Evolutionary conservation across 495 filamentous ascomycete genomes (phyloP).

Genomic region (Evansstolkia leycettana): DNA sequence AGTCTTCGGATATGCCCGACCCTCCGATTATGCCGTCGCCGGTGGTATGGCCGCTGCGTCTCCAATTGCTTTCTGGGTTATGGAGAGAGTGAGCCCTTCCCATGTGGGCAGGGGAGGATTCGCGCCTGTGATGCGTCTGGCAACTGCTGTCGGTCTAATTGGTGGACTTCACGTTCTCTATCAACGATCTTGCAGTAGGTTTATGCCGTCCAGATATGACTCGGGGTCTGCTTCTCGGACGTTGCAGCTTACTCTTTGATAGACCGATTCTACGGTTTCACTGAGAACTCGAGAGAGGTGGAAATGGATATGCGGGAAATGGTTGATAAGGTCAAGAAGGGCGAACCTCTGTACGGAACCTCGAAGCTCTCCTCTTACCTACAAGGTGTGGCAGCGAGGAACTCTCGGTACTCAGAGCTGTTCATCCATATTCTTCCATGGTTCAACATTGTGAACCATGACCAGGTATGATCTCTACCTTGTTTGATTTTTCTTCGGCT

Average conservation of each 20-base stretch:
- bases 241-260: slow-evolving; percentile 8
- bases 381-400: slow-evolving; percentile 85
- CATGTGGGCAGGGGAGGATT: slow-evolving; percentile 70
- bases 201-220: background rate
- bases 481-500: background rate
- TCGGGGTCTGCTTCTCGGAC: background rate
- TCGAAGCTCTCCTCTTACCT: slow-evolving; percentile 69
- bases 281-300: slow-evolving; percentile 79
- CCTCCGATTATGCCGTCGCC: slow-evolving; percentile 67
- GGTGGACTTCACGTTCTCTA: slow-evolving; percentile 76
- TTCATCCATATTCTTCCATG: slow-evolving; percentile 78
- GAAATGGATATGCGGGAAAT: slow-evolving; percentile 98
- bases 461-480: slow-evolving; percentile 39
- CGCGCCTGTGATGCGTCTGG: slow-evolving; percentile 67
- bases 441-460: slow-evolving; percentile 98
- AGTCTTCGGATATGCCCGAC: slow-evolving; percentile 74
- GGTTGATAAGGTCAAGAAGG: slow-evolving; percentile 86
- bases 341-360: slow-evolving; percentile 80
- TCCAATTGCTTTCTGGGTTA: slow-evolving; percentile 58
- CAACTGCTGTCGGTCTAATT: slow-evolving; percentile 51
- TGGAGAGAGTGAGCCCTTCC: slow-evolving; percentile 76
- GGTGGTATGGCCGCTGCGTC: slow-evolving; percentile 49
- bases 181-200: slow-evolving; percentile 53
- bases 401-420: slow-evolving; percentile 79
- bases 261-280: slow-evolving; percentile 83